These are phyloP conservation scores for Draba incana DNA, from an alignment of 345 rosid species.

Conservation along the genomic window DNA sequence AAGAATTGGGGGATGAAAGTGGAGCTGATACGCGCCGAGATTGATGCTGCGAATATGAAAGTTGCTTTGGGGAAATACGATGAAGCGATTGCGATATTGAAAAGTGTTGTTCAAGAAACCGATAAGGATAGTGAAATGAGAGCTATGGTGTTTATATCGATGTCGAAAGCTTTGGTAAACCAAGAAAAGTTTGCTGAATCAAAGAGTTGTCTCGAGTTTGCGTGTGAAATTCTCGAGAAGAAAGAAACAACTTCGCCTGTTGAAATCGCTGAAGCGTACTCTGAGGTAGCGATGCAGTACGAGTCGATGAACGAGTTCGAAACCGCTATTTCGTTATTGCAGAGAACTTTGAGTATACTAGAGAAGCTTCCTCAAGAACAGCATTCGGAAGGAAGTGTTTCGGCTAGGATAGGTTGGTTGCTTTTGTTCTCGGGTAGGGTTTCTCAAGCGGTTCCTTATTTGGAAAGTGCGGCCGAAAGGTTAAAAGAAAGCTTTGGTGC, in stretches of 20 bases:
- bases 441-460: constrained; percentile 77
- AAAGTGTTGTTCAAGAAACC: constrained; percentile 62
- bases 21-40: constrained; percentile 74
- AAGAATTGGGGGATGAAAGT: constrained; percentile 80
- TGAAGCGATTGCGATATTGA: constrained; percentile 72
- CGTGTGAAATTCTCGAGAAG: constrained; percentile 79
- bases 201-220: constrained; percentile 77
- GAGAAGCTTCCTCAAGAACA: constrained; percentile 91
- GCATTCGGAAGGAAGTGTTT: constrained; percentile 82
- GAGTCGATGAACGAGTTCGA: constrained; percentile 89
- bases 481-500: constrained; percentile 89
- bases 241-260: constrained; percentile 64
- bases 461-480: constrained; percentile 87
- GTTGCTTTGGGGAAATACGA: constrained; percentile 81
- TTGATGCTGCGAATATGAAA: constrained; percentile 91
- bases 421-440: constrained; percentile 82
- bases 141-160: constrained; percentile 74
- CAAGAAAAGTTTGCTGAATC: constrained; percentile 72
- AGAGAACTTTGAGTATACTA: constrained; percentile 70
- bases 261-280: constrained; percentile 89
- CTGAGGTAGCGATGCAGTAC: constrained; percentile 88
- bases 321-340: constrained; percentile 70
- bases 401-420: constrained; percentile 95
- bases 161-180: constrained; percentile 77
- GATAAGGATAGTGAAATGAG: constrained; percentile 76